phyloP scores from a whole-genome alignment of 345 rosid genomes.

The Gossypium turneri region DNA sequence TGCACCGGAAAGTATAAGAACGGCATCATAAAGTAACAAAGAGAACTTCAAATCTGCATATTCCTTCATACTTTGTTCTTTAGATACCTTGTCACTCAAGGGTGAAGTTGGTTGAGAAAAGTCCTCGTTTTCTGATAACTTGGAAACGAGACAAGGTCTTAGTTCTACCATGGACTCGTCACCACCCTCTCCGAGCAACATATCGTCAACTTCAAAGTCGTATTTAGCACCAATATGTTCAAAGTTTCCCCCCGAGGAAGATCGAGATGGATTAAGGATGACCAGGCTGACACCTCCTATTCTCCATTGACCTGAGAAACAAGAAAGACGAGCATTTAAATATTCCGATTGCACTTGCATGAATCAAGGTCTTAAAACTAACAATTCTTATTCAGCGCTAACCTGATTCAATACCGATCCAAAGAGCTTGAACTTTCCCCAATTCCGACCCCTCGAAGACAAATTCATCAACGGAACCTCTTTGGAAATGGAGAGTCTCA shows the following conservation, averaged over 20 bases:
- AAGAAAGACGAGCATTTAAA: background rate
- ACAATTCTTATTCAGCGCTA: slow-evolving; percentile 15
- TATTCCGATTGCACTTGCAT: background rate
- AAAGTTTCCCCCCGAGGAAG: slow-evolving; percentile 18
- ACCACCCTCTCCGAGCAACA: slow-evolving; percentile 68
- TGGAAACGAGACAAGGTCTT: slow-evolving; percentile 41
- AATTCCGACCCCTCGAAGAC: slow-evolving; percentile 54
- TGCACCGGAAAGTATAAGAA: slow-evolving; percentile 49
- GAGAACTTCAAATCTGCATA: slow-evolving; percentile 77
- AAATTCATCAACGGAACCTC: slow-evolving; percentile 74
- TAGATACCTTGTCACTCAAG: slow-evolving; percentile 26
- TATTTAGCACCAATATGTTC: slow-evolving; percentile 33
- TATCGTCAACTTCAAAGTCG: slow-evolving; percentile 59
- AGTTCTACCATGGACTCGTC: slow-evolving; percentile 70
- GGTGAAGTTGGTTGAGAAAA: slow-evolving; percentile 24
- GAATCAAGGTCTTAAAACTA: background rate
- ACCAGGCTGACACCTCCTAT: slow-evolving; percentile 45
- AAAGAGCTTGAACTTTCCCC: slow-evolving; percentile 56
- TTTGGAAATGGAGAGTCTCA: slow-evolving; percentile 53
- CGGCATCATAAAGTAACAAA: slow-evolving; percentile 46
- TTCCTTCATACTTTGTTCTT: slow-evolving; percentile 79
- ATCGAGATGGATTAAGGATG: slow-evolving; percentile 30
- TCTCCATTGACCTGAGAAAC: slow-evolving; percentile 89
- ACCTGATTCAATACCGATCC: slow-evolving; percentile 88
- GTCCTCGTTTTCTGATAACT: slow-evolving; percentile 36